Evolutionary conservation across 306 rosid genomes (phyloP).

Genomic region (Cucumis cinereus): DNA sequence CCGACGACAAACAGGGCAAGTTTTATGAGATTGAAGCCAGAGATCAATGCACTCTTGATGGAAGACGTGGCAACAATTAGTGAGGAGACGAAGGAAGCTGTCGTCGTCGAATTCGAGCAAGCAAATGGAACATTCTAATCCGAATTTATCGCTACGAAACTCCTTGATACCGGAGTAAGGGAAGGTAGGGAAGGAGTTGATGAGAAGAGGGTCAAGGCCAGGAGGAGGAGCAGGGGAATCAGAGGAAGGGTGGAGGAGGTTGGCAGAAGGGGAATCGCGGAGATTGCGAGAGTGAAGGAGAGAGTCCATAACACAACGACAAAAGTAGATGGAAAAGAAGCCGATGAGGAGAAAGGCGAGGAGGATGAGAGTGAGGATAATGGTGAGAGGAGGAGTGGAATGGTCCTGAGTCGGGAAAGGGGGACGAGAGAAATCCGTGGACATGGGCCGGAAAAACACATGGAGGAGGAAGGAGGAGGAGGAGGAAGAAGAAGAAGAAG

Average conservation of each 20-base stretch:
- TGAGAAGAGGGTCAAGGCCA: conserved; percentile 40
- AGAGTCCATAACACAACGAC: conserved; percentile 26
- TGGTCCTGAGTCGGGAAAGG: background rate
- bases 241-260: conserved; percentile 6
- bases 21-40: conserved; percentile 61
- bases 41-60: conserved; percentile 68
- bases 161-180: conserved; percentile 40
- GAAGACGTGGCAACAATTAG: conserved; percentile 58
- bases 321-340: conserved; percentile 32
- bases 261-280: conserved; percentile 19
- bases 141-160: conserved; percentile 22
- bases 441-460: background rate
- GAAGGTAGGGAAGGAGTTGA: conserved; percentile 46
- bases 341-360: conserved; percentile 29
- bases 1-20: conserved; percentile 71
- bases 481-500: background rate
- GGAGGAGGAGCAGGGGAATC: conserved; percentile 1
- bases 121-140: conserved; percentile 57
- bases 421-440: background rate
- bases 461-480: background rate
- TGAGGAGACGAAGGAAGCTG: conserved; percentile 36
- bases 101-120: conserved; percentile 50
- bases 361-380: conserved; percentile 31
- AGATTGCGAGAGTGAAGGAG: conserved; percentile 19
- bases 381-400: conserved; percentile 23